Conservation (phyloP, 1,139 yeast genomes). For the Saccharomyces hybrid region DNA sequence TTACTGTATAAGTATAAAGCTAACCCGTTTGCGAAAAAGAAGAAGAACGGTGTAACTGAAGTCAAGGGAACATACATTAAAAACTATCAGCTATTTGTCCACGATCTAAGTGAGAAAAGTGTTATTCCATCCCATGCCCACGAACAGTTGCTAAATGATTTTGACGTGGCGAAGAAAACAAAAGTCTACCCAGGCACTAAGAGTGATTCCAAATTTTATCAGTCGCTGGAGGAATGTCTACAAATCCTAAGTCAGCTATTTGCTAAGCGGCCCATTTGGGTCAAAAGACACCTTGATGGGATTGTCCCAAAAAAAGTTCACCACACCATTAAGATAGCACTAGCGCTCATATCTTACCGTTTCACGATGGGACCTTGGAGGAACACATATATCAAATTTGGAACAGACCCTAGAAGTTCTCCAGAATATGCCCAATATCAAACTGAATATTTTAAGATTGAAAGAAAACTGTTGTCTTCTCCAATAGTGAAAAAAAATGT, state of each 20-base stretch:
- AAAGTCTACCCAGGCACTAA: slow-evolving; percentile 30
- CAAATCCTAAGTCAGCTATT: slow-evolving; percentile 49
- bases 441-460: slow-evolving; percentile 64
- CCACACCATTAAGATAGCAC: slow-evolving; percentile 57
- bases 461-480: slow-evolving; percentile 23
- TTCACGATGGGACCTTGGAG: slow-evolving; percentile 94
- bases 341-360: slow-evolving; percentile 76
- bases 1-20: slow-evolving; percentile 60
- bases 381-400: slow-evolving; percentile 73
- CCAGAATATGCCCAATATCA: slow-evolving; percentile 59
- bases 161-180: slow-evolving; percentile 29
- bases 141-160: slow-evolving; percentile 34
- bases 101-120: slow-evolving; percentile 25
- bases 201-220: slow-evolving; percentile 33
- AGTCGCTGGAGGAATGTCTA: slow-evolving; percentile 37
- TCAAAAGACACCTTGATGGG: slow-evolving; percentile 63
- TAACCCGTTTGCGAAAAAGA: slow-evolving; percentile 48
- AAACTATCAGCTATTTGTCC: slow-evolving; percentile 30
- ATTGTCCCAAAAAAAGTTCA: slow-evolving; percentile 47
- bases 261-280: slow-evolving; percentile 74
- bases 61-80: slow-evolving; percentile 35
- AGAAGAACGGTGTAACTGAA: slow-evolving; percentile 40
- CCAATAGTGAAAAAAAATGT: slow-evolving; percentile 39
- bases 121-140: slow-evolving; percentile 41
- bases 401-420: slow-evolving; percentile 65